Evolutionary conservation across 176 grass and related monocot genomes (phyloP), one percentile per base, ranked within the genome.

Genomic region (Carex pumila): DNA sequence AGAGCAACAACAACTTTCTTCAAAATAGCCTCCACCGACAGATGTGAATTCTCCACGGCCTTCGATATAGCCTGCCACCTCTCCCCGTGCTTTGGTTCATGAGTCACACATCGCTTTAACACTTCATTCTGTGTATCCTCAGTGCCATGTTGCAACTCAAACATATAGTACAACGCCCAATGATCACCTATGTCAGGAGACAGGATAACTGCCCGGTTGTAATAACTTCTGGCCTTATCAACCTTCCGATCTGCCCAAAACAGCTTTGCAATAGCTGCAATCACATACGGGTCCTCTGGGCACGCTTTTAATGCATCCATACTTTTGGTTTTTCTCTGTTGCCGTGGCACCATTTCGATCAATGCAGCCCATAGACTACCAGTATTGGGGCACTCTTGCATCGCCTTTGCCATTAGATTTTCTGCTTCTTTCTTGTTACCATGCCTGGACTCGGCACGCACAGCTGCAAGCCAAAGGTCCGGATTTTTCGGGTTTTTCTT

Each of bases 231-330:
- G n/a, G 92, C 91, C 84, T 92, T 97, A n/a, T 92, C 94, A 1
- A 92, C 92, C 88, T 94, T 97, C 71, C 94, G 90, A 54, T 97
- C 94, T 69, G 87, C 76, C 92, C 94, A 94, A 87, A 94, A 97
- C 61, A 97, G 87, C 70, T 92, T 97, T 10, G 94, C 88, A n/a
- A 97, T 92, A 52, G 92, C 90, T 61, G 88, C 88, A 83, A 94
- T 85, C 34, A 97, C 94, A 92, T 94, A 87, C 7, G 94, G 91
- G 86, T 97, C 92, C 63, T 94, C 87, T 69, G 91, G 88, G 19
- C 88, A 94, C 29, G 87, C 81, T 81, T 97, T 97, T 21, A 97
- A 63, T 84, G 94, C 94, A 90, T 97, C 94, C 30, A 84, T 56
- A 61, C 90, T 89, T 79, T 91, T 97, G 84, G 87, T 88, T 85